Base-by-base conservation (phyloP, 192 early-diverging fungal genomes). In the Coemansia sp. region DNA sequence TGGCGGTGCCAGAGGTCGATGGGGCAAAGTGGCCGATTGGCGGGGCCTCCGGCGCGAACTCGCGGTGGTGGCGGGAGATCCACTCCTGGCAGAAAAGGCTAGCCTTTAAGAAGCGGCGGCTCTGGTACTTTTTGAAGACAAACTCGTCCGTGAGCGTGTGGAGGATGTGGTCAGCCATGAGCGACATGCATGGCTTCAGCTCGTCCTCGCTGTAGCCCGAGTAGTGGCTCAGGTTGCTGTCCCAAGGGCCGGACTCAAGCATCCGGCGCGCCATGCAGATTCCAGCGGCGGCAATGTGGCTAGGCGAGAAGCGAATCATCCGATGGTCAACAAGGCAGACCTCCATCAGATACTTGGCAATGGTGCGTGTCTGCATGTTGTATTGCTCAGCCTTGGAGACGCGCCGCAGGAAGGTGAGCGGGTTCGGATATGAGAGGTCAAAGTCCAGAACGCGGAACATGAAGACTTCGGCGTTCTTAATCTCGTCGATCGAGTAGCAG, bases 331-430 rank as follows among this genome's bases (percentile, higher is more conserved):
- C 69, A 11, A 95, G 82, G 22, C 93, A 86, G 12, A 99, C 87
- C 79, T 99, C 97, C 93, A 97, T 92, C 49, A 97, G 84, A 65
- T 95, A 99, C 80, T 99, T 97, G 28, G 93, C 96, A 17, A 97
- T 71, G 1, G 92, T 94, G 50, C 97, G 89, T 14, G 93, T 92
- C 76, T 95, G 91, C 60, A 92, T 86, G 69, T 97, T 89, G 78
- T 95, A 96, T 63, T 89, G 71, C 65, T 96, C 95, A 28, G 91
- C 92, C 81, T 94, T 96, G 54, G 88, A 91, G 62, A 87, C 87
- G 12, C 96, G 89, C 25, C 96, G 87, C 61, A 98, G 74, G 74
- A 99, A 99, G 59, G 89, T 92, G 84, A 98, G 83, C n/a, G 94
- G 92, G 62, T 85, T 92, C 0, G 97, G 94, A 60, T 93, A 96